Percentiles rank a stretch among this genome's conserved stretches.
Evolutionary conservation across 805 yeast species (phyloP).

Genomic region (Candida silvatica): DNA sequence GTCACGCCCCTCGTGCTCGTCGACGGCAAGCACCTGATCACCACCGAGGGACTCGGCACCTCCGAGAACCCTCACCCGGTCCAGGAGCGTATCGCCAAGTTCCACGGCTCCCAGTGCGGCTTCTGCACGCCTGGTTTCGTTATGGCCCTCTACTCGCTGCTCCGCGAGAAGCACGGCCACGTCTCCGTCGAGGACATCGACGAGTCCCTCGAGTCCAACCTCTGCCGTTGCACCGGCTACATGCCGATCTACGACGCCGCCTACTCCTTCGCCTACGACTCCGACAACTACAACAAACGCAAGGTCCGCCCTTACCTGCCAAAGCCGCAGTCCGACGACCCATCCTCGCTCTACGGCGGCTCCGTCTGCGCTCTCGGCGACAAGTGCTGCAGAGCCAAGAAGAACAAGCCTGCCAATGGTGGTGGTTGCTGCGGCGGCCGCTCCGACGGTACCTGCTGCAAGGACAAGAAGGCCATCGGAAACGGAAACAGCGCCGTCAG

Average conservation of each 20-base stretch:
- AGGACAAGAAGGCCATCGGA: slow-evolving; percentile 5
- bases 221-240: slow-evolving; percentile 42
- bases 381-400: slow-evolving; percentile 27
- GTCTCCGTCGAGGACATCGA: slow-evolving; percentile 29
- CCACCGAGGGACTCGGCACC: slow-evolving; percentile 40
- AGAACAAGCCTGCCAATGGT: slow-evolving; percentile 6
- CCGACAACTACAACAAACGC: slow-evolving; percentile 21
- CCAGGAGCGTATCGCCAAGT: slow-evolving; percentile 39
- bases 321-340: slow-evolving; percentile 3
- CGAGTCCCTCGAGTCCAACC: slow-evolving; percentile 39
- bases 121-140: slow-evolving; percentile 45
- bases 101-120: slow-evolving; percentile 44
- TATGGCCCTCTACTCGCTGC: slow-evolving; percentile 35
- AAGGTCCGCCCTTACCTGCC: slow-evolving; percentile 14
- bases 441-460: slow-evolving; percentile 5
- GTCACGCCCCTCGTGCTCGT: slow-evolving; percentile 35
- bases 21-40: slow-evolving; percentile 37
- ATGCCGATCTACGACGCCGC: slow-evolving; percentile 42
- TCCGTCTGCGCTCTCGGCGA: slow-evolving; percentile 25
- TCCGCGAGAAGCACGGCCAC: slow-evolving; percentile 29
- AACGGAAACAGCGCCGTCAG: background rate
- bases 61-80: slow-evolving; percentile 34
- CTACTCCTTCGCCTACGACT: slow-evolving; percentile 30
- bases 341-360: slow-evolving; percentile 4
- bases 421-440: too few relatives aligned